Base-by-base conservation (phyloP, 768 basidiomycete species). In the Galerina marginata region DNA sequence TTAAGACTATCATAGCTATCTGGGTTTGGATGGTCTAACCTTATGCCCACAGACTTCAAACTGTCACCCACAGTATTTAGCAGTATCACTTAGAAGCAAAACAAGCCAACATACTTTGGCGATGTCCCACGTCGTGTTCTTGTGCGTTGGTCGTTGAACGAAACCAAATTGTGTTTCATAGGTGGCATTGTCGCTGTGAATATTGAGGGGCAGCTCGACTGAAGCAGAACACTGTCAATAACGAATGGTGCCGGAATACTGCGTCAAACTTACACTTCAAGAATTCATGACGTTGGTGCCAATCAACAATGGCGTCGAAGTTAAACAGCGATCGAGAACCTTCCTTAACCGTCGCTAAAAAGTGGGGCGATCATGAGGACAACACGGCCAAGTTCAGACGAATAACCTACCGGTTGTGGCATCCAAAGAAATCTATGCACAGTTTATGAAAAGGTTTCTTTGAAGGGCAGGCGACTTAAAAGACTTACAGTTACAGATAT, bases 11-110 rank as follows among this genome's bases (percentile, higher is more conserved):
- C 14, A 25, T 9, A 25, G 45, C 12, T 25, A 23, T 33, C 29
- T 33, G 29, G 29, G 29, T 33, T 1, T 33, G 1, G 1, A 33
- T 33, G 29, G 45, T 2, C 73, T 29, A 67, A 91, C 92, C 79
- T 96, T 96, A 78, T 99, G 97, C 1, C 92, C 94, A 71, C 95
- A 97, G 9, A 99, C 97, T 75, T 99, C 97, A 66, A 99, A 99
- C 81, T 83, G 55, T 9, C 12, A 33, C 56, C 7, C 20, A 44
- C n/a, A 38, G 23, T 10, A 1, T 33, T 37, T 37, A 33, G 23
- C 20, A n/a, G n/a, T 6, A 48, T 4, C 6, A 26, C 4, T 0
- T 5, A 6, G 33, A 52, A 14, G n/a, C 15, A 44, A 47, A 44
- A 10, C 25, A 23, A 15, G 9, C 29, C 2, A 10, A 43, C 69